Percentiles rank a stretch among this genome's conserved stretches.
Conservation (phyloP, 2,329 filamentous ascomycete genomes). For the Pestalotiopsis sp. region DNA sequence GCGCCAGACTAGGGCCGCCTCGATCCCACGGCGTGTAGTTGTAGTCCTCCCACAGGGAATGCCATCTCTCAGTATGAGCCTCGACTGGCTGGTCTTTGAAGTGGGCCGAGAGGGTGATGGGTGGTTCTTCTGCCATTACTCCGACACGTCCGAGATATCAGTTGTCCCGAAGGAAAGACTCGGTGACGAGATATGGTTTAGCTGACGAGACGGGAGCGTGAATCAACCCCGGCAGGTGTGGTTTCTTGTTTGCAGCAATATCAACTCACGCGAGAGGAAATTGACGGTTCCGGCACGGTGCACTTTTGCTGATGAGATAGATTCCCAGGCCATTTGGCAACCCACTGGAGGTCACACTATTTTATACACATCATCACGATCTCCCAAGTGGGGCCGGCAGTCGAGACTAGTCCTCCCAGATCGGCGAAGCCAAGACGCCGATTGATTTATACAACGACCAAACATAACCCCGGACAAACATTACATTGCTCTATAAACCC, state of each 20-base stretch:
- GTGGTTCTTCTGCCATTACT: constrained; percentile 6
- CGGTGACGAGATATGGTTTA: background rate
- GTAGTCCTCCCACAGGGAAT: constrained; percentile 47
- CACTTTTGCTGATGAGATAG: background rate
- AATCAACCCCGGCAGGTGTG: too few relatives aligned
- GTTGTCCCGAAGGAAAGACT: too few relatives aligned
- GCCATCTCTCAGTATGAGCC: constrained; percentile 46
- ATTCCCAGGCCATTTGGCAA: background rate
- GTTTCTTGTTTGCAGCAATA: too few relatives aligned
- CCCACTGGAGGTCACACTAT: background rate
- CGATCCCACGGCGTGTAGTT: constrained; percentile 59
- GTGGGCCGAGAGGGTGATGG: constrained; percentile 26
- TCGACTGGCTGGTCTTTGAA: constrained; percentile 38
- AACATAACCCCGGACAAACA: background rate
- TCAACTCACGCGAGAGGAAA: too few relatives aligned
- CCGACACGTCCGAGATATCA: too few relatives aligned
- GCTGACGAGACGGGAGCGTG: background rate
- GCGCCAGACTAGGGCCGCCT: constrained; percentile 53
- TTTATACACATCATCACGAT: background rate
- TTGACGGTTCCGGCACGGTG: background rate
- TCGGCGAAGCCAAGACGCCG: background rate
- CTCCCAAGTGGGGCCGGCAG: background rate
- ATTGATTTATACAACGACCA: background rate
- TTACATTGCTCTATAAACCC: too few relatives aligned
- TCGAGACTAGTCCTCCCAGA: background rate